These are phyloP conservation scores for Lumnitzera littorea DNA, from an alignment of 345 rosid species.

Conservation along the genomic window DNA sequence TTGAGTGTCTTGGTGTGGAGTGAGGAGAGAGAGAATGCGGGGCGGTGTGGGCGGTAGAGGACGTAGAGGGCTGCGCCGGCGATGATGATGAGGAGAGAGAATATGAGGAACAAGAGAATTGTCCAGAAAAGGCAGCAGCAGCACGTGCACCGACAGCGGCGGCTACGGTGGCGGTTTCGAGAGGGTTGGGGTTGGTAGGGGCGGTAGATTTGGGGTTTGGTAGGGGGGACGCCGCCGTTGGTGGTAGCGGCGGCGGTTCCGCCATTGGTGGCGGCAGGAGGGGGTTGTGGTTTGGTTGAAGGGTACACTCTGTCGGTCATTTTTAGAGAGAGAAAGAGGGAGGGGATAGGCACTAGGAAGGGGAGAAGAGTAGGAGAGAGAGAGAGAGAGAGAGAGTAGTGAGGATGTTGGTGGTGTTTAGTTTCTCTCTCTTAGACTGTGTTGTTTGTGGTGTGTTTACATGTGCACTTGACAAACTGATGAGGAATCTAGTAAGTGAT, in stretches of 20 bases:
- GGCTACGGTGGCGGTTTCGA: conserved; percentile 40
- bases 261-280: conserved; percentile 35
- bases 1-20: conserved; percentile 66
- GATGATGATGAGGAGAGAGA: conserved; percentile 55
- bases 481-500: no score
- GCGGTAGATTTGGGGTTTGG: conserved; percentile 37
- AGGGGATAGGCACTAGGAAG: neutral
- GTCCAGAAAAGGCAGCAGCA: conserved; percentile 93
- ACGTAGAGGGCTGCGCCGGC: conserved; percentile 70
- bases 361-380: neutral
- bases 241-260: conserved; percentile 41
- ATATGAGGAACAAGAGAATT: conserved; percentile 44
- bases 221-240: conserved; percentile 46
- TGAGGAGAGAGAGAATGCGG: conserved; percentile 56
- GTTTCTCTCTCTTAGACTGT: no score
- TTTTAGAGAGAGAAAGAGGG: conserved; percentile 1
- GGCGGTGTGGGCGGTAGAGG: conserved; percentile 75
- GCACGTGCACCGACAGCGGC: conserved; percentile 54
- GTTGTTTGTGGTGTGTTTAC: no score
- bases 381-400: neutral
- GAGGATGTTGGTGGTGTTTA: no score
- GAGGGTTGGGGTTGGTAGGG: conserved; percentile 58
- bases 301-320: conserved; percentile 11
- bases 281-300: conserved; percentile 23
- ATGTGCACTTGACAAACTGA: no score